Conservation (phyloP, 2,329 filamentous ascomycete genomes). For the Gnomoniopsis sp. region DNA sequence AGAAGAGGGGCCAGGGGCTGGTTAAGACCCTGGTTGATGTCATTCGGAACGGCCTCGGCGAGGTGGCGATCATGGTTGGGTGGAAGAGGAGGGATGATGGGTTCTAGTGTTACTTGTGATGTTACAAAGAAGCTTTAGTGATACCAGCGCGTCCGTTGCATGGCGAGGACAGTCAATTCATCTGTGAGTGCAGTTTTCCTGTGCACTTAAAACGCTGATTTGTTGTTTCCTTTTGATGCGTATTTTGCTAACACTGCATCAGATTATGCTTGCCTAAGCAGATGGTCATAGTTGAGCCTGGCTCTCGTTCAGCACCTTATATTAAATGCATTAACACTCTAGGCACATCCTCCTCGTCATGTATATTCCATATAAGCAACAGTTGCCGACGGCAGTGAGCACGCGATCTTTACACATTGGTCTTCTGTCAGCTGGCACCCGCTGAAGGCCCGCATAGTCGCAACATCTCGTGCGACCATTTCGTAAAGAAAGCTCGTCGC, state of each 20-base stretch:
- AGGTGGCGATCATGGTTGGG: conserved; percentile 37
- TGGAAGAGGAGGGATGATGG: conserved; percentile 38
- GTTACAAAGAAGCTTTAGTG: neutral
- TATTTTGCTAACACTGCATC: neutral
- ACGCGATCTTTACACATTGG: no score
- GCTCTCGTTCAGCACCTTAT: no score
- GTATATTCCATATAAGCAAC: no score
- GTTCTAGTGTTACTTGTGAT: conserved; percentile 24
- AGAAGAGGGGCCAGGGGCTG: conserved; percentile 58
- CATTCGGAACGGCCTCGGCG: conserved; percentile 49
- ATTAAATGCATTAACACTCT: no score
- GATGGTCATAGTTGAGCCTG: no score
- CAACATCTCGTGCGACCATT: no score
- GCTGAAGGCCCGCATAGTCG: no score
- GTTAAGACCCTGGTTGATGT: conserved; percentile 63
- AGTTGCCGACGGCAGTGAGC: no score
- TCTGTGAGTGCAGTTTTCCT: neutral
- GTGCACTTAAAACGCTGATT: neutral
- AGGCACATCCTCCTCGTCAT: no score
- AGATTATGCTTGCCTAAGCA: neutral
- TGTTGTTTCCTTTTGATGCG: neutral
- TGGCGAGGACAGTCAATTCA: neutral
- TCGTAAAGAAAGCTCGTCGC: no score
- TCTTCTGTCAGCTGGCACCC: no score
- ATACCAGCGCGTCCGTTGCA: neutral